Evolutionary conservation across 176 grass and related monocot species (phyloP), one percentile per base, ranked within the genome.

Genomic region (Panicum miliaceum): DNA sequence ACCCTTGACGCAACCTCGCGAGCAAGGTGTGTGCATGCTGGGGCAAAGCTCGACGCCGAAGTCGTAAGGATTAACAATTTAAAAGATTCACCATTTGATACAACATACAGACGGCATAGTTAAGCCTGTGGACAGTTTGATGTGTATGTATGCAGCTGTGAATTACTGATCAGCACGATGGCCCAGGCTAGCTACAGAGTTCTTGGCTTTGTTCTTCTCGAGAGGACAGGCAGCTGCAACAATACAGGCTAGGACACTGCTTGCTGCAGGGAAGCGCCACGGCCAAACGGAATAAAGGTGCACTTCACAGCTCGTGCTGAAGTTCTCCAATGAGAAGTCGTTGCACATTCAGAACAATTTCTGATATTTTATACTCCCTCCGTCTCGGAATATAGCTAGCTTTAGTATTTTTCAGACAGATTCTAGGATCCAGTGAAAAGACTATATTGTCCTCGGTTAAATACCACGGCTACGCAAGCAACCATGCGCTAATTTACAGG

Each of bases 251-350:
- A 91, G 15, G 63, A 76, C 85, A 81, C 86, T 52, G 29, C 29
- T 18, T 18, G 18, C 43, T 20, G 64, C 86, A 45, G 93, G 41
- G 47, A 82, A 64, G 88, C 22, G 73, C 45, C 16, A 88, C 71
- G 0, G 78, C 64, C 91, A 81, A 97, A 76, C 81, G 41, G 3
- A 73, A 82, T 27, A 85, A 79, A 91, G 93, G 48, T 40, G 37
- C n/a, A 78, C 13, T 70, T 79, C 77, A 20, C 87, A 93, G 70
- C 82, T 93, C 13, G 47, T 51, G 67, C 84, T 64, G 15, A 90
- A 97, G 42, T 91, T 97, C n/a, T 91, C 73, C 75, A 83, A 52
- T 0, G 84, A 88, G 40, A 97, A 93, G 0, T 40, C 37, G 4
- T 40, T 40, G n/a, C n/a, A n/a, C n/a, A n/a, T n/a, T n/a, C n/a